Evolutionary conservation across 768 basidiomycete genomes (phyloP).

Genomic region (Hypsizygus marmoreus): DNA sequence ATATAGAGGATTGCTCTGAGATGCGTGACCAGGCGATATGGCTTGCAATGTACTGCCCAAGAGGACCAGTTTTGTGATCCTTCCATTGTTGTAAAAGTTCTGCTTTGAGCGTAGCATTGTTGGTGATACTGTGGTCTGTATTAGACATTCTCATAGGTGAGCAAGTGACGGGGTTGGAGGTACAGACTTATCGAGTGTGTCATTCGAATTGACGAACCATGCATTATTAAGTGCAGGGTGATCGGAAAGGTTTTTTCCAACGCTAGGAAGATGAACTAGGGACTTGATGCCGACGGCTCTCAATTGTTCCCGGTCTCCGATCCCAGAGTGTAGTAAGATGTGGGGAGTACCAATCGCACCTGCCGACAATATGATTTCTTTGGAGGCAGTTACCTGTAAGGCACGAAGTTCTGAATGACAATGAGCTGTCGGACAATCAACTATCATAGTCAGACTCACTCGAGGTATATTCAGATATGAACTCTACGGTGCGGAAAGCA

Average conservation of each 20-base stretch:
- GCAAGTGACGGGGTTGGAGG: background rate
- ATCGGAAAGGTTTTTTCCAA: constrained; percentile 31
- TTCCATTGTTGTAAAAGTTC: constrained; percentile 23
- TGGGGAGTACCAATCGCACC: constrained; percentile 35
- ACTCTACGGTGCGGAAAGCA: constrained; percentile 7
- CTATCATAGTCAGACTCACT: constrained; percentile 1
- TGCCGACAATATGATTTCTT: constrained; percentile 51
- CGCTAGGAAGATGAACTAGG: constrained; percentile 25
- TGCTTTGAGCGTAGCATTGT: constrained; percentile 12
- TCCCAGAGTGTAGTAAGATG: constrained; percentile 35
- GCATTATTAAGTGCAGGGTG: constrained; percentile 23
- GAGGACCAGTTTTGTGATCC: constrained; percentile 19
- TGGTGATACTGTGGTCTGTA: constrained; percentile 2
- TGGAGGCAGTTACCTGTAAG: no score
- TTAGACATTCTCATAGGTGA: background rate
- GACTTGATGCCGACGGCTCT: constrained; percentile 21
- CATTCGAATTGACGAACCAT: constrained; percentile 29
- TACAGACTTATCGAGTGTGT: constrained; percentile 19
- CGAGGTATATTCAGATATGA: constrained; percentile 1
- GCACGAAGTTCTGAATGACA: no score
- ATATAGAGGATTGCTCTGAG: constrained; percentile 12
- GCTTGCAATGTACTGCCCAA: constrained; percentile 16
- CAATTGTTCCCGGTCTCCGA: constrained; percentile 28
- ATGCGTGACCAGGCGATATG: constrained; percentile 26
- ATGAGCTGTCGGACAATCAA: no score